Base-by-base conservation (phyloP, 2,329 filamentous ascomycete species). In the Cercospora sp. region DNA sequence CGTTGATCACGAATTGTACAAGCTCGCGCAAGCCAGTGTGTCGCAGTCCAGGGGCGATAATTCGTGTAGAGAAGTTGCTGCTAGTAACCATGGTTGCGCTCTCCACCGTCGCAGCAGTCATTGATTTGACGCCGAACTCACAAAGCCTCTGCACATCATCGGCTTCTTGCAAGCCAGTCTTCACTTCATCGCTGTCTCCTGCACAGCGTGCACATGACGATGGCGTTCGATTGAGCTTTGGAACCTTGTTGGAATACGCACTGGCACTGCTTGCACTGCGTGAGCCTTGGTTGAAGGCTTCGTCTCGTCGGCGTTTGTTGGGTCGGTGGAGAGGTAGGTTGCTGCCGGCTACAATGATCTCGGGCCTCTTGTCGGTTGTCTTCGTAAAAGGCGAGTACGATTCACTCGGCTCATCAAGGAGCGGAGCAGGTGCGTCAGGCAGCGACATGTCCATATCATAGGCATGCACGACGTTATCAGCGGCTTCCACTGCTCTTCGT, bases 361-460 rank as follows among this genome's bases (percentile, higher is more conserved):
- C 79, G 16, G 82, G 81, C 62, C 79, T 77, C 67, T 73, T 77
- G n/a, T 83, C 73, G 1, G 69, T 48, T 16, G 68, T 63, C 3
- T 68, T 57, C 36, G 74, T 69, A 26, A 70, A 72, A 6, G 75
- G 75, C 5, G 72, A 75, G 13, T 48, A 59, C n/a, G 72, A 59
- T n/a, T 77, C 76, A 36, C 57, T 63, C 13, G 73, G 59, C 18
- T 77, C 74, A 5, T 75, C 75, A 1, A 72, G 60, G 4, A 75
- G 66, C 20, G 79, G 77, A 39, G 80, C 78, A n/a, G 79, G 81
- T 39, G 85, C 87, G 70, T 90, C 87, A n/a, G 90, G 89, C 51
- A 92, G 84, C 72, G 90, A 87, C 88, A 91, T 90, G 74, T 91
- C 89, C 78, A 91, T 86, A 74, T 91, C 90, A 73, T 91, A 91